Percentiles rank a stretch among this genome's conserved stretches.
phyloP scores from a whole-genome alignment of 352 stramenopile species.

The Phytophthora constricta region DNA sequence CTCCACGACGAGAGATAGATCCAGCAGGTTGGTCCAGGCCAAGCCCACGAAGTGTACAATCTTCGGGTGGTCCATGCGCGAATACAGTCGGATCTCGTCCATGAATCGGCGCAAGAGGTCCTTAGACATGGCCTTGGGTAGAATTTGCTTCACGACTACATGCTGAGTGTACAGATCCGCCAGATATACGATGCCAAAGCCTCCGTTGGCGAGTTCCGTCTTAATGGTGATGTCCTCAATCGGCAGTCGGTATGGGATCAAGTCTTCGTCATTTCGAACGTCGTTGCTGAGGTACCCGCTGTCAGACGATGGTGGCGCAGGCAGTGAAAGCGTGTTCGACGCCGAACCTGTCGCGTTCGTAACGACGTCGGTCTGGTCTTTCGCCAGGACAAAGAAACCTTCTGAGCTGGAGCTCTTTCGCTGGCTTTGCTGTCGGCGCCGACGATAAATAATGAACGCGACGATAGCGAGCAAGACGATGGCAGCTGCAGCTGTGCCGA shows the following conservation, averaged over 20 bases:
- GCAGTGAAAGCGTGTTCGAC: slow-evolving; percentile 21
- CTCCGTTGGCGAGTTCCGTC: slow-evolving; percentile 49
- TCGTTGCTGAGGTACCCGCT: slow-evolving; percentile 59
- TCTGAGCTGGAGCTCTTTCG: neutral
- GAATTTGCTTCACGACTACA: slow-evolving; percentile 57
- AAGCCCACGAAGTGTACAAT: slow-evolving; percentile 55
- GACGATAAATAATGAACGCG: slow-evolving; percentile 37
- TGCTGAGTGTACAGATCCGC: slow-evolving; percentile 38
- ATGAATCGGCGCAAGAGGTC: slow-evolving; percentile 47
- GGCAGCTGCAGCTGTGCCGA: slow-evolving; percentile 23
- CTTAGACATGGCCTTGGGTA: slow-evolving; percentile 43
- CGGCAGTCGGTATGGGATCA: slow-evolving; percentile 59
- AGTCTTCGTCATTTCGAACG: slow-evolving; percentile 64
- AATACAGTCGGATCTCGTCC: slow-evolving; percentile 49
- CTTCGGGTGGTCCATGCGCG: slow-evolving; percentile 46
- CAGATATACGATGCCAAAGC: slow-evolving; percentile 63
- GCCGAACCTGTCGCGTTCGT: slow-evolving; percentile 15
- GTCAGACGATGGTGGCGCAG: slow-evolving; percentile 22
- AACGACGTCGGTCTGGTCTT: slow-evolving; percentile 10
- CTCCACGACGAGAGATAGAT: slow-evolving; percentile 53
- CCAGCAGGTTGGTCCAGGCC: slow-evolving; percentile 55
- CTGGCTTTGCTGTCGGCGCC: slow-evolving; percentile 12
- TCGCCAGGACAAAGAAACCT: slow-evolving; percentile 13
- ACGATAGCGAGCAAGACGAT: slow-evolving; percentile 28
- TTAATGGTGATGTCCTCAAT: slow-evolving; percentile 51